Base-by-base conservation (phyloP, 1,284 basidiomycete species). In the Apiotrichum mycotoxinovorans region DNA sequence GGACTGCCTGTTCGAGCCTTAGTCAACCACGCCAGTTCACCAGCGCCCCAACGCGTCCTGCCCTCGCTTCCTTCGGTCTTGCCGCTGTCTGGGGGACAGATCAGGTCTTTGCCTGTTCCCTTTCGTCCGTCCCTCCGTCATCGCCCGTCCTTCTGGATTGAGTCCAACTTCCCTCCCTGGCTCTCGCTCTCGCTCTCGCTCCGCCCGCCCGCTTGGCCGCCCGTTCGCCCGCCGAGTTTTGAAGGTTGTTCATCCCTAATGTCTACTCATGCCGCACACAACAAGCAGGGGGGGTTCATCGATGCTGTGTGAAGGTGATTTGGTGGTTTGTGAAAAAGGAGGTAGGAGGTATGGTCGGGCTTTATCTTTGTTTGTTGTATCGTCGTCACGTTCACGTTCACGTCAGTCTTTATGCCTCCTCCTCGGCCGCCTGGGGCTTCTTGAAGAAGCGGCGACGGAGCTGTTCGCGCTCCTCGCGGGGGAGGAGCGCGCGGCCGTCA, bases 391-490 rank as follows among this genome's bases (percentile, higher is more conserved):
- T n/a, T n/a, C n/a, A n/a, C n/a, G n/a, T n/a, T n/a, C n/a, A n/a
- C n/a, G n/a, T n/a, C n/a, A n/a, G n/a, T n/a, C n/a, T 41, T 51
- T 52, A 61, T 48, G 63, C 58, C 4, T 54, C 58, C 60, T 70
- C 67, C 57, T 70, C 68, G 26, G 61, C 65, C 15, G 60, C 51
- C 56, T 68, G 69, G 57, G 70, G 67, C 61, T 77, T 72, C 73
- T 80, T 80, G 75, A 81, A 81, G 74, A 80, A 80, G 60, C 68
- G 66, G 59, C 72, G 59, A 58, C 80, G 71, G 55, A 75, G 68
- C 61, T 73, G 72, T 70, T 80, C 80, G 52, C 78, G 63, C 63
- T 79, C 78, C 54, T 76, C 74, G 66, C 78, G 70, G 27, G 74
- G 68, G 26, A 71, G 62, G 34, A 66, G 49, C 50, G 65, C 67